phyloP scores from a whole-genome alignment of 768 basidiomycete species.

The Rhodotorula taiwanensis region DNA sequence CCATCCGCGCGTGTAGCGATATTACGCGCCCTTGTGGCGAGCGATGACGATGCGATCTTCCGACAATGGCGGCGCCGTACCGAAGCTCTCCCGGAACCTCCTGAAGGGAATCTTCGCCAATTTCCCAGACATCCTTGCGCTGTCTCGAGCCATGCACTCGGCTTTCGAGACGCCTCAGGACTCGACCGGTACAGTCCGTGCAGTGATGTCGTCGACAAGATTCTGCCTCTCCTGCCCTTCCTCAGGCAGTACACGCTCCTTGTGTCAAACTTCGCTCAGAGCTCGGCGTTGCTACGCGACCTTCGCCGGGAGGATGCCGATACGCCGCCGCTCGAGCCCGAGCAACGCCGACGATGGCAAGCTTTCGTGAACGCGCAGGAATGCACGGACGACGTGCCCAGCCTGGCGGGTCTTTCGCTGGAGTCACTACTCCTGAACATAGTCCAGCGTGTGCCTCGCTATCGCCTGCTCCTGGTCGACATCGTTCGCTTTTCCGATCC shows the following conservation, averaged over 20 bases:
- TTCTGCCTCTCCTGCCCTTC: slow-evolving; percentile 39
- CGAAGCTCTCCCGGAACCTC: slow-evolving; percentile 29
- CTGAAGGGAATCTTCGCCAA: slow-evolving; percentile 38
- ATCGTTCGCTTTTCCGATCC: slow-evolving; percentile 33
- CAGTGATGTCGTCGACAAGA: too few species aligned
- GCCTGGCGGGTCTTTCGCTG: slow-evolving; percentile 7
- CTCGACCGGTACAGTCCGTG: too few species aligned
- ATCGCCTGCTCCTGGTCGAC: slow-evolving; percentile 34
- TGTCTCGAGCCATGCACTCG: slow-evolving; percentile 34
- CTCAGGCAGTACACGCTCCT: slow-evolving; percentile 41
- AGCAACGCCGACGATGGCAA: not conserved
- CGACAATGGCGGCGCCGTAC: too few species aligned
- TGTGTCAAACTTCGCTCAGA: slow-evolving; percentile 38
- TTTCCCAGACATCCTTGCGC: slow-evolving; percentile 37
- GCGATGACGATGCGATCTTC: too few species aligned
- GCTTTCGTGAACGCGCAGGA: slow-evolving; percentile 1
- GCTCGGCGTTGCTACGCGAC: too few species aligned
- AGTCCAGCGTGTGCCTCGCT: slow-evolving; percentile 41
- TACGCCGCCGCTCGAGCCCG: too few species aligned
- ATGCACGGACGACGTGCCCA: not conserved
- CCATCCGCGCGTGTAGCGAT: too few species aligned
- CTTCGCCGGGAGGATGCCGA: too few species aligned
- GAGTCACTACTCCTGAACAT: slow-evolving; percentile 36
- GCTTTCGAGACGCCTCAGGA: too few species aligned
- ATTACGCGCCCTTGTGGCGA: too few species aligned